Conservation (phyloP, 495 filamentous ascomycete genomes). For the Penicillium robsamsonii region DNA sequence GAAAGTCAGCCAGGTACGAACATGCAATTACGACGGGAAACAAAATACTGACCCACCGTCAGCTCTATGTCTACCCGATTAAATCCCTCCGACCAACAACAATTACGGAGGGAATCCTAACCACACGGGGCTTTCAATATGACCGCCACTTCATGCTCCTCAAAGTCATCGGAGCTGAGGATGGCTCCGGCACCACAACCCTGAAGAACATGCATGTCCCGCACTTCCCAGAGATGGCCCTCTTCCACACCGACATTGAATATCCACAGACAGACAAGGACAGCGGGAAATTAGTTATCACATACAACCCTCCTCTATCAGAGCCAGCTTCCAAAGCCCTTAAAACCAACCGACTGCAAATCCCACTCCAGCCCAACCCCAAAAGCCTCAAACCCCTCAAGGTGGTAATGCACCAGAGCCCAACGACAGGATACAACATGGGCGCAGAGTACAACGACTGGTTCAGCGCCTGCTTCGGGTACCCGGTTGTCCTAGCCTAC, state of each 20-base stretch:
- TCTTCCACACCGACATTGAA: conserved; percentile 63
- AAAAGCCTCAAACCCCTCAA: conserved; percentile 48
- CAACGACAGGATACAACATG: conserved; percentile 67
- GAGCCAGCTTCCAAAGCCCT: conserved; percentile 13
- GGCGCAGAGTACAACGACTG: conserved; percentile 62
- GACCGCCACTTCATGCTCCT: conserved; percentile 82
- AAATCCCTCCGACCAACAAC: conserved; percentile 72
- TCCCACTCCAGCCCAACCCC: conserved; percentile 60
- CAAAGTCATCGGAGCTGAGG: conserved; percentile 42
- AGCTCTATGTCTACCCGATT: conserved; percentile 88
- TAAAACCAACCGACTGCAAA: conserved; percentile 38
- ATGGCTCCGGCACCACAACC: conserved; percentile 22
- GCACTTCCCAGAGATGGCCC: conserved; percentile 59
- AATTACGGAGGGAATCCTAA: conserved; percentile 54
- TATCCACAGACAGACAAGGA: conserved; percentile 26
- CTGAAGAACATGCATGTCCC: conserved; percentile 68
- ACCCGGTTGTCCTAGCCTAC: conserved; percentile 63
- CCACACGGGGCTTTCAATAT: conserved; percentile 65
- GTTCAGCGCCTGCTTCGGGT: conserved; percentile 73
- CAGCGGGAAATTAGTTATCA: conserved; percentile 52
- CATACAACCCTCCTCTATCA: conserved; percentile 44
- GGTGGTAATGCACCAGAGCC: conserved; percentile 62
- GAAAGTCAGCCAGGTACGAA: conserved; percentile 45
- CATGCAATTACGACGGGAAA: background rate
- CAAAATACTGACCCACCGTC: conserved; percentile 5